Evolutionary conservation across 148 eudicot species (phyloP), one percentile per base, ranked within the genome.

Genomic region (Rhododendron molle): DNA sequence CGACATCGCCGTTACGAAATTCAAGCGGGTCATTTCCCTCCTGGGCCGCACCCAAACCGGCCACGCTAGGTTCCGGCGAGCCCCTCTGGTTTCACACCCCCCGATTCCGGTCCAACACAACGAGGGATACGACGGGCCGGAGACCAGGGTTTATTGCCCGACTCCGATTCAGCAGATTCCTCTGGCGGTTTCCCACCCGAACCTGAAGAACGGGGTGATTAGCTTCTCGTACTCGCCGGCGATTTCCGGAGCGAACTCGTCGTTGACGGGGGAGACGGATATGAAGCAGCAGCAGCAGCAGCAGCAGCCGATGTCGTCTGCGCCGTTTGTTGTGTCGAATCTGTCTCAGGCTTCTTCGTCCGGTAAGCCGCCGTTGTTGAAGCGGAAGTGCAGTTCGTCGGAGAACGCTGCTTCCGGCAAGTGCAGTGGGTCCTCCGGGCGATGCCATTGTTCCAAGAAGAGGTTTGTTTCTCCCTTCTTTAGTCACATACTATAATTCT

Each of bases 361-460:
- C 3, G 96, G 94, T 0, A 93, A 91, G 86, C 98, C 97, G 54
- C 98, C 97, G 20, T 49, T 96, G 89, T 89, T 91, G 74, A 89
- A 87, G 38, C 87, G 93, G 86, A 96, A 96, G 97, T 94, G 98
- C 76, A 87, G 78, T 38, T 91, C 90, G 72, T 94, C 98, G 34
- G 96, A 92, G 58, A 89, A 87, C 81, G 89, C 84, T 3, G 90
- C 43, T 23, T 90, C 93, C 83, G 96, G 96, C 86, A 94, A 94
- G 94, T 96, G 99, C 78, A 93, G 93, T 79, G 96, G 93, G 10
- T 87, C 95, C 30, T 90, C 95, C 77, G 95, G 98, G 74, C 91
- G 92, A 2, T 95, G 98, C 87, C 97, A 95, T 86, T 96, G 99
- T 58, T 94, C 98, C 65, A 96, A 95, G 89, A 91, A 90, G 82